Evolutionary conservation across 495 filamentous ascomycete genomes (phyloP).

Genomic region (Annulohypoxylon bovei): DNA sequence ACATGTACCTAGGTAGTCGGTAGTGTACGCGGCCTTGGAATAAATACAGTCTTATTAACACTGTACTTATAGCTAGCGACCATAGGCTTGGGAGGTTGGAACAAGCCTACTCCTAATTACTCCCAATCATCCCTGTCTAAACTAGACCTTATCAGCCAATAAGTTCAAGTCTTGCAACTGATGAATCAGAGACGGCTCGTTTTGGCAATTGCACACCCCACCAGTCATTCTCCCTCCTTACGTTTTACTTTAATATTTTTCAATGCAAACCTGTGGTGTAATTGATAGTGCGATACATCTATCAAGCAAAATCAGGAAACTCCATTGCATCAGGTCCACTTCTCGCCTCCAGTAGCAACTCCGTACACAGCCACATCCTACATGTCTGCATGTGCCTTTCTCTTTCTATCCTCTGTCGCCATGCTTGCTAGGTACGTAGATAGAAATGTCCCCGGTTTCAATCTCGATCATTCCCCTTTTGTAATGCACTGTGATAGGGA

Average conservation of each 20-base stretch:
- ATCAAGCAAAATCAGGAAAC: conserved; percentile 10
- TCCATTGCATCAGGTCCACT: conserved; percentile 26
- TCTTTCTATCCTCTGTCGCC: not conserved
- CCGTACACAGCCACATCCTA: conserved; percentile 38
- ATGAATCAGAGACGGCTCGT: conserved; percentile 37
- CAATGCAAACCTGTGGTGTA: not conserved
- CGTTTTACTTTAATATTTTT: conserved; percentile 16
- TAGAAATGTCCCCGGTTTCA: conserved; percentile 14
- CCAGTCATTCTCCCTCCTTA: conserved; percentile 1
- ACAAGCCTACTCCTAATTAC: not conserved
- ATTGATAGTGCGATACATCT: conserved; percentile 25
- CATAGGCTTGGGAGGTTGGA: not conserved
- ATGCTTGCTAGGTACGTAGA: not conserved
- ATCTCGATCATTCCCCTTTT: conserved; percentile 29
- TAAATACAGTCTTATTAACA: conserved; percentile 10
- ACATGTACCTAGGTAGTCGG: not conserved
- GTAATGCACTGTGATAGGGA: conserved; percentile 32
- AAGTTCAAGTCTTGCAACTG: conserved; percentile 21
- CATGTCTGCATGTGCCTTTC: conserved; percentile 16
- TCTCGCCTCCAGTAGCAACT: conserved; percentile 19
- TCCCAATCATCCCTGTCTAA: conserved; percentile 22
- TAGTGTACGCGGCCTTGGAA: not conserved
- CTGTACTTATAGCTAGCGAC: conserved; percentile 1
- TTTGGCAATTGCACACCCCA: conserved; percentile 33
- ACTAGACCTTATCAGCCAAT: conserved; percentile 22